These are phyloP conservation scores for Nannizziopsis arthrosporioides DNA, from an alignment of 2,329 filamentous ascomycete genomes.

Conservation along the genomic window DNA sequence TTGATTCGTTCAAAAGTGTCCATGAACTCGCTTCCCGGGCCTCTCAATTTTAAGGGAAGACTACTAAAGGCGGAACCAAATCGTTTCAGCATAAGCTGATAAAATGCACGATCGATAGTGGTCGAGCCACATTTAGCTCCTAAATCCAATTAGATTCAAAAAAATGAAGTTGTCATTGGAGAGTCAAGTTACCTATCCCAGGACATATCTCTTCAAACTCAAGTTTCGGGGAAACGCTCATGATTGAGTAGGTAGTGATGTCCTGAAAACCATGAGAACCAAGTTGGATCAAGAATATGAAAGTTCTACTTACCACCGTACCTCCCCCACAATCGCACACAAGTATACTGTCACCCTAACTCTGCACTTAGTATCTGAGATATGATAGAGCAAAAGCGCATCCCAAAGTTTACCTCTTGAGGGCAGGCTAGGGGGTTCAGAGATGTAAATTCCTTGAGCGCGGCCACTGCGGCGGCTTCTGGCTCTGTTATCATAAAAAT, in stretches of 20 bases:
- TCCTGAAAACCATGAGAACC: constrained; percentile 12
- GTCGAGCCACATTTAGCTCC: constrained; percentile 28
- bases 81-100: constrained; percentile 20
- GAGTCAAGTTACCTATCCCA: constrained; percentile 6
- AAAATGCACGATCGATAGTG: constrained; percentile 25
- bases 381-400: background rate
- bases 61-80: constrained; percentile 23
- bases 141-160: constrained; percentile 4
- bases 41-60: constrained; percentile 18
- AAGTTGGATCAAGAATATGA: background rate
- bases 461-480: constrained; percentile 14
- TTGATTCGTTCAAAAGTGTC: constrained; percentile 26
- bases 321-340: constrained; percentile 24
- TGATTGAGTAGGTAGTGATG: constrained; percentile 19
- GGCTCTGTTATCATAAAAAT: constrained; percentile 17
- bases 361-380: background rate
- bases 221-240: constrained; percentile 8
- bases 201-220: constrained; percentile 14
- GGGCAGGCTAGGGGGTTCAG: constrained; percentile 7
- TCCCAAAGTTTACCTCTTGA: background rate
- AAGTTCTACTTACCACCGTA: constrained; percentile 16
- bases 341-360: constrained; percentile 16
- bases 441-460: constrained; percentile 8
- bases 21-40: constrained; percentile 27
- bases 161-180: background rate